Conservation (phyloP, 2,329 filamentous ascomycete genomes). For the Metarhizium sp. region DNA sequence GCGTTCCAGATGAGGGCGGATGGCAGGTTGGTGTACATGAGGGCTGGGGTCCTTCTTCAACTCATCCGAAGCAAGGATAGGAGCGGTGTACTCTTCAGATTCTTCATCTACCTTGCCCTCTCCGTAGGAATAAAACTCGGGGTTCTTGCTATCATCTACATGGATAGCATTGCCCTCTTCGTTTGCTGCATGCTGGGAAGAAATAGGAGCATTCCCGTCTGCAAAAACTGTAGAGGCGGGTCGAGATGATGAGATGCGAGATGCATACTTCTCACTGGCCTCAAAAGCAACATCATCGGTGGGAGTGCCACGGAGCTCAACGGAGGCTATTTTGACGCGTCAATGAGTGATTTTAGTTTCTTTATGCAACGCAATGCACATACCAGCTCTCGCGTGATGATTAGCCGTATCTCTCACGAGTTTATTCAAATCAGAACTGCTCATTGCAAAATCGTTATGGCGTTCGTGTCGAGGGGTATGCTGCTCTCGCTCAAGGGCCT, state of each 20-base stretch:
- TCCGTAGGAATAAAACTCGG: slow-evolving; percentile 28
- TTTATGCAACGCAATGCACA: not conserved
- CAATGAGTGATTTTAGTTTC: slow-evolving; percentile 13
- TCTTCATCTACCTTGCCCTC: slow-evolving; percentile 41
- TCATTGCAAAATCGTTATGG: slow-evolving; percentile 69
- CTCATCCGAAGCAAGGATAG: slow-evolving; percentile 86
- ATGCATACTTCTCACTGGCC: slow-evolving; percentile 75
- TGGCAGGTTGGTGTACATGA: slow-evolving; percentile 66
- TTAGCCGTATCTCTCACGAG: slow-evolving; percentile 67
- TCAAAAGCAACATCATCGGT: slow-evolving; percentile 87
- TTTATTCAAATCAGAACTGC: slow-evolving; percentile 81
- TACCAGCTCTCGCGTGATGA: slow-evolving; percentile 35
- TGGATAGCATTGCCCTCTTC: slow-evolving; percentile 59
- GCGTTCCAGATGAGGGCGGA: slow-evolving; percentile 63
- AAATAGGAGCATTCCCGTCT: slow-evolving; percentile 15
- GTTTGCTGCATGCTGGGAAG: slow-evolving; percentile 19
- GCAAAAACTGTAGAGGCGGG: slow-evolving; percentile 30
- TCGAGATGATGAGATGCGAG: slow-evolving; percentile 62
- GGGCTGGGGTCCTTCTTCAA: slow-evolving; percentile 62
- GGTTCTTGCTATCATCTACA: slow-evolving; percentile 51
- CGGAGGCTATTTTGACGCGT: slow-evolving; percentile 41
- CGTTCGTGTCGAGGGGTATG: slow-evolving; percentile 46
- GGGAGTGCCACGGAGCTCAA: slow-evolving; percentile 61
- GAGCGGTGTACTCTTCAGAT: slow-evolving; percentile 57
- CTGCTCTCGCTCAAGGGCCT: slow-evolving; percentile 66